Evolutionary conservation across 495 filamentous ascomycete species (phyloP).

Genomic region (Chaetomium tenue): DNA sequence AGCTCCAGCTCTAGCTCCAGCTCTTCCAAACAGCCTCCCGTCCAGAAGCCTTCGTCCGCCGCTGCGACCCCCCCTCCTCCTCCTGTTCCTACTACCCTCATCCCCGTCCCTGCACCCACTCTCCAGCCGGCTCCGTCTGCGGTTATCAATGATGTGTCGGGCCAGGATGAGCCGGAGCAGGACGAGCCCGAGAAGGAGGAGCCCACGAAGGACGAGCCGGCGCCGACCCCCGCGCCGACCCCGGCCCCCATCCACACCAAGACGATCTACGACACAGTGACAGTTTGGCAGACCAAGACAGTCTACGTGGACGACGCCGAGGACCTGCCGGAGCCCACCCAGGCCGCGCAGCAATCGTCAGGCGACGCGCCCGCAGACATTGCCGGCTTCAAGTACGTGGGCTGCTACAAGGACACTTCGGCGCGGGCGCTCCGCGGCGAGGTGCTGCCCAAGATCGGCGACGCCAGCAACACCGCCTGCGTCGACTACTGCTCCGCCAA

Average conservation of each 20-base stretch:
- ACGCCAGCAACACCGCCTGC: slow-evolving; percentile 59
- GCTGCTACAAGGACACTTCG: slow-evolving; percentile 37
- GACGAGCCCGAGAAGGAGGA: slow-evolving; percentile 12
- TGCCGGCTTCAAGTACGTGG: slow-evolving; percentile 35
- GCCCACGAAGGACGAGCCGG: background rate
- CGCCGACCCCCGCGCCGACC: slow-evolving; percentile 40
- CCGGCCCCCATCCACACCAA: slow-evolving; percentile 15
- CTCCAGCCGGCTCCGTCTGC: background rate
- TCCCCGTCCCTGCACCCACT: slow-evolving; percentile 9
- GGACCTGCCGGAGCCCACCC: slow-evolving; percentile 21
- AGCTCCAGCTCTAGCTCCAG: slow-evolving; percentile 7
- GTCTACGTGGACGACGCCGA: slow-evolving; percentile 44
- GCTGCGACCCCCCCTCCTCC: slow-evolving; percentile 7
- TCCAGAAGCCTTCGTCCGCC: slow-evolving; percentile 4
- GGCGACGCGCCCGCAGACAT: slow-evolving; percentile 19
- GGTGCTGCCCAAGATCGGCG: slow-evolving; percentile 43
- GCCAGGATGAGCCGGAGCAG: background rate
- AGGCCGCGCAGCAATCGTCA: slow-evolving; percentile 14
- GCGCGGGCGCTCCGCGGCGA: slow-evolving; percentile 43
- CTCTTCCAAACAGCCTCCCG: background rate
- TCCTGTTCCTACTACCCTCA: slow-evolving; percentile 16
- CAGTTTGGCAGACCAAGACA: slow-evolving; percentile 47
- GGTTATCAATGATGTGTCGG: slow-evolving; percentile 8
- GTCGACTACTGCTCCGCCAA: slow-evolving; percentile 54
- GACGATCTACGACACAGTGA: slow-evolving; percentile 45